A percentile compares a stretch with the other conserved stretches of the same genome.
These are phyloP conservation scores for Trichoderma cornu-damae DNA, from an alignment of 2,329 filamentous ascomycete genomes.

Conservation along the genomic window DNA sequence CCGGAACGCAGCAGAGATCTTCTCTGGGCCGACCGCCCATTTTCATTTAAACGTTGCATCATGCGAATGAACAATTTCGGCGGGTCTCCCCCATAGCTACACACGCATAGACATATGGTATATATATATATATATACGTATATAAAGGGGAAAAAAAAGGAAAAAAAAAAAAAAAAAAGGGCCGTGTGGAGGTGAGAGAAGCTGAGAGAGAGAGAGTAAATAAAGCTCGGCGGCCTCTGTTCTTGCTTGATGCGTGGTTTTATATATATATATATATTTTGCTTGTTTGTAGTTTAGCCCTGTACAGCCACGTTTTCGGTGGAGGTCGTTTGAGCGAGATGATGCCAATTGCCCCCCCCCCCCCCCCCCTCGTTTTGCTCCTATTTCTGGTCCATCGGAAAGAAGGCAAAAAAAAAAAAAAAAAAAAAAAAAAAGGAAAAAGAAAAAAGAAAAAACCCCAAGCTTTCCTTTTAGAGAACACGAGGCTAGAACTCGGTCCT, in stretches of 20 bases:
- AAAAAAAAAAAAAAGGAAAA: neutral
- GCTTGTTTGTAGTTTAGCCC: too few relatives aligned
- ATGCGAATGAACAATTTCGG: neutral
- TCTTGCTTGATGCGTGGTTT: neutral
- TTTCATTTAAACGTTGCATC: neutral
- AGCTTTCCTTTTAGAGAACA: neutral
- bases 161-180: too few relatives aligned
- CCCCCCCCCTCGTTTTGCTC: too few relatives aligned
- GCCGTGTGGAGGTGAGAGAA: too few relatives aligned
- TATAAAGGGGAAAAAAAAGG: too few relatives aligned
- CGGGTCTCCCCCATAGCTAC: too few relatives aligned
- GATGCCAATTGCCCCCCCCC: neutral
- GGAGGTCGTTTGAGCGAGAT: slow-evolving; percentile 13
- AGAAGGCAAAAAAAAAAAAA: too few relatives aligned
- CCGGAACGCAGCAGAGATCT: neutral
- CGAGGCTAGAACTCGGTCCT: neutral
- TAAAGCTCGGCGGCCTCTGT: slow-evolving; percentile 16
- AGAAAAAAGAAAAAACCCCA: neutral
- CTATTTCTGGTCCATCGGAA: too few relatives aligned
- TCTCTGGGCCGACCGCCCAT: neutral
- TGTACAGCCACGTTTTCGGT: slow-evolving; percentile 18
- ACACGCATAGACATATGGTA: too few relatives aligned
- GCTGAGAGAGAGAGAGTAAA: slow-evolving; percentile 1
- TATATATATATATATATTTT: too few relatives aligned
- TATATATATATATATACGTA: too few relatives aligned